Evolutionary conservation across 2,329 filamentous ascomycete genomes (phyloP), one percentile per base, ranked within the genome.

Genomic region (Hypoxylon sp.): DNA sequence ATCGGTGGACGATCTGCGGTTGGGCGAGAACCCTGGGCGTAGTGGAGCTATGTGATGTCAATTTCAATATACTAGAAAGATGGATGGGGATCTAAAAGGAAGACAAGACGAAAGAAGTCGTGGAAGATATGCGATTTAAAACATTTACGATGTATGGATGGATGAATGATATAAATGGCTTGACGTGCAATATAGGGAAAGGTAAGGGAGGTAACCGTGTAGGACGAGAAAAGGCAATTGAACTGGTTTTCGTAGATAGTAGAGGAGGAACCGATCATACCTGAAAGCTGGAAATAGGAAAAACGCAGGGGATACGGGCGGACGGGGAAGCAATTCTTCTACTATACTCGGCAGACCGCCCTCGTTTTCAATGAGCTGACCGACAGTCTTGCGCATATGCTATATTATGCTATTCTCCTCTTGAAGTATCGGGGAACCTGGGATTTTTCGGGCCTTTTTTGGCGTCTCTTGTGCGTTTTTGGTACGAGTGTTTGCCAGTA

Each of bases 41-140:
- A 50, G 62, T 64, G 63, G 60, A 65, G 61, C 63, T 63, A 49
- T 51, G 61, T 66, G 63, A 66, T 66, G 63, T 66, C 62, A 66
- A 53, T 59, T n/a, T 59, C 20, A 51, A 36, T 37, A 42, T 29
- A 12, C n/a, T n/a, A 29, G 9, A 16, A 25, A 49, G 38, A 32
- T 9, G 17, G 9, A 29, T 13, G 23, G 16, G 26, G 13, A 29
- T 41, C 34, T 32, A 29, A 21, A 5, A 34, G 23, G 11, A 44
- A 25, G 32, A 37, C 17, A 25, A 46, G 31, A 46, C 15, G 6
- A 13, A 29, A n/a, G 9, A 9, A 49, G 12, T 21, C 31, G 17
- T 29, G 27, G 26, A 35, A 11, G 26, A 23, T 21, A 29, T 37
- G 31, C 12, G 13, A 11, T 29, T 20, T 7, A 9, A 17, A 27